Percentiles rank a stretch among this genome's conserved stretches.
Evolutionary conservation across 2,329 filamentous ascomycete species (phyloP).

Genomic region (Verticillium alfalfae): DNA sequence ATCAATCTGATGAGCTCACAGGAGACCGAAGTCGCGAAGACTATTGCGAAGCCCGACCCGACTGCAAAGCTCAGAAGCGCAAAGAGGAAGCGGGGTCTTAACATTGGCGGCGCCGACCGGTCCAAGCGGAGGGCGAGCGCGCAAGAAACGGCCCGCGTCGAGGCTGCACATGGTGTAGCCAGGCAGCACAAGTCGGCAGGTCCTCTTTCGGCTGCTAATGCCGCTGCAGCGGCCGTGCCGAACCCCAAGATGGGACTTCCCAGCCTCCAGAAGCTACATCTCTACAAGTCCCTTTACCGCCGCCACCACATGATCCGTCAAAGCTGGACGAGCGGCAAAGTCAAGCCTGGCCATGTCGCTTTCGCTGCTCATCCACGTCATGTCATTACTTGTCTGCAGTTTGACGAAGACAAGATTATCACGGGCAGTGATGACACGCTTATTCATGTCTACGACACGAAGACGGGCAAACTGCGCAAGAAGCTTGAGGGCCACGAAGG

Average conservation of each 20-base stretch:
- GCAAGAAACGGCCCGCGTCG: constrained; percentile 39
- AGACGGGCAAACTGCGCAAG: constrained; percentile 78
- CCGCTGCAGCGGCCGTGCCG: constrained; percentile 76
- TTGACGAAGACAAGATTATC: constrained; percentile 96
- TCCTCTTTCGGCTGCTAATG: constrained; percentile 78
- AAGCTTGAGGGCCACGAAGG: constrained; percentile 91
- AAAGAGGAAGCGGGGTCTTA: constrained; percentile 51
- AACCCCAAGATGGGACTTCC: constrained; percentile 76
- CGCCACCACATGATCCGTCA: constrained; percentile 85
- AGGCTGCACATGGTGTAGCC: constrained; percentile 36
- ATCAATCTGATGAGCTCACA: constrained; percentile 45
- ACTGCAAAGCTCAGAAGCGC: constrained; percentile 40
- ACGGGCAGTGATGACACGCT: constrained; percentile 97
- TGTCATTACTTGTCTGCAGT: constrained; percentile 96
- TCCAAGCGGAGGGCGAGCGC: constrained; percentile 48
- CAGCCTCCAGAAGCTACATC: constrained; percentile 75
- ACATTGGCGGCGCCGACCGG: constrained; percentile 40
- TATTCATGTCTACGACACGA: constrained; percentile 97
- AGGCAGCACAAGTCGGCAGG: constrained; percentile 64
- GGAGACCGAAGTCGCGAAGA: constrained; percentile 25
- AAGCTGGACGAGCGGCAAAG: constrained; percentile 83
- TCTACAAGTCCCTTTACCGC: constrained; percentile 95
- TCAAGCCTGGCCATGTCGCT: constrained; percentile 85
- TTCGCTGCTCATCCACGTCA: constrained; percentile 95
- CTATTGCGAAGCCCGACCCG: constrained; percentile 29